Evolutionary conservation across 2,329 filamentous ascomycete genomes (phyloP).

Genomic region (Didymellaceae sp.): DNA sequence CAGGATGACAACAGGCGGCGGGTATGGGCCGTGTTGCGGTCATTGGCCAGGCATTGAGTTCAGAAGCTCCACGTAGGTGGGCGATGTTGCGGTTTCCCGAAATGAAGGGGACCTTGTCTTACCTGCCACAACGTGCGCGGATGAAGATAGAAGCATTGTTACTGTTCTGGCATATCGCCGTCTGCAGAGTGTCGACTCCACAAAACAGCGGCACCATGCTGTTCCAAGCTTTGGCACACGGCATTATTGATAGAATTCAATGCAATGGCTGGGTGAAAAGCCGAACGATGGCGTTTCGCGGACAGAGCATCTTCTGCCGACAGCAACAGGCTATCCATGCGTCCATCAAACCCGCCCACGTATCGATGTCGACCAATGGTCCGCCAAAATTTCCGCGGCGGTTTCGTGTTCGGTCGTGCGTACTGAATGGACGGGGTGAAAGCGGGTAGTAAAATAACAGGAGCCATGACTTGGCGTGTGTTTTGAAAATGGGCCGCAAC

Average conservation of each 20-base stretch:
- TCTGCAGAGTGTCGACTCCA: constrained; percentile 24
- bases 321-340: constrained; percentile 37
- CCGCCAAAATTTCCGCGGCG: constrained; percentile 39
- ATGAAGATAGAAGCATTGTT: constrained; percentile 1
- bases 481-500: constrained; percentile 38
- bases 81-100: constrained; percentile 48
- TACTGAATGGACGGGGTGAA: constrained; percentile 16
- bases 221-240: constrained; percentile 21
- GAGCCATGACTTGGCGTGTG: constrained; percentile 39
- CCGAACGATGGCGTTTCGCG: constrained; percentile 19
- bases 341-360: constrained; percentile 45
- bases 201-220: constrained; percentile 23
- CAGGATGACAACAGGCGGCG: constrained; percentile 30
- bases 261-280: constrained; percentile 16
- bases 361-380: constrained; percentile 33
- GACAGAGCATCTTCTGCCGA: constrained; percentile 37
- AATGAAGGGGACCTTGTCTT: constrained; percentile 49
- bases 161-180: constrained; percentile 24
- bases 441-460: constrained; percentile 20
- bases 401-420: constrained; percentile 27
- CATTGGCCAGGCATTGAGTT: constrained; percentile 47
- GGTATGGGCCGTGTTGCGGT: constrained; percentile 33
- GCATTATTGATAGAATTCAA: constrained; percentile 22
- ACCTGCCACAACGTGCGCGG: constrained; percentile 29
- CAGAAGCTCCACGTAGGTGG: constrained; percentile 43